Evolutionary conservation across 2,329 filamentous ascomycete genomes (phyloP).

Genomic region (Diaporthe caulivora): DNA sequence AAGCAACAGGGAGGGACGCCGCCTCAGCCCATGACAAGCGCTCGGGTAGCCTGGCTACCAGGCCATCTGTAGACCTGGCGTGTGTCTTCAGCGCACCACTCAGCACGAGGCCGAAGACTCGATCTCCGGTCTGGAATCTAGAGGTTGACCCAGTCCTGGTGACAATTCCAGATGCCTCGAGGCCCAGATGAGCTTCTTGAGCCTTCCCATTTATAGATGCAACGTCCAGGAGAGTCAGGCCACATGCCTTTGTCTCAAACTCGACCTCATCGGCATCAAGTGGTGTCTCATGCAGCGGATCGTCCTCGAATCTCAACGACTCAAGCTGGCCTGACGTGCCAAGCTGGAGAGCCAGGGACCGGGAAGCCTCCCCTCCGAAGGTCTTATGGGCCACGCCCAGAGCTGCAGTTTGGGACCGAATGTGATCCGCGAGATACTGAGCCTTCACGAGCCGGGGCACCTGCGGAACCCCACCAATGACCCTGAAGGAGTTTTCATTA

Average conservation of each 20-base stretch:
- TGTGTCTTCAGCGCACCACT: constrained; percentile 43
- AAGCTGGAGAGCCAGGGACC: constrained; percentile 34
- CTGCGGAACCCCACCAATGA: constrained; percentile 32
- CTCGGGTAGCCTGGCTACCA: constrained; percentile 41
- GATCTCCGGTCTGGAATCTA: constrained; percentile 40
- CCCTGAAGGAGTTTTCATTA: constrained; percentile 44
- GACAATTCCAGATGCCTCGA: constrained; percentile 44
- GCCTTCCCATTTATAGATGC: constrained; percentile 37
- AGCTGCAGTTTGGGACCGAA: constrained; percentile 40
- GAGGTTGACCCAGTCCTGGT: constrained; percentile 39
- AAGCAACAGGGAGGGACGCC: constrained; percentile 43
- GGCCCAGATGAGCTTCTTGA: constrained; percentile 30
- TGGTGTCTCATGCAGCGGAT: constrained; percentile 25
- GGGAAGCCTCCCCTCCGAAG: constrained; percentile 14
- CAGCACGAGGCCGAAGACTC: constrained; percentile 43
- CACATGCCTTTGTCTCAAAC: constrained; percentile 42
- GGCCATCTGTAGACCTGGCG: constrained; percentile 39
- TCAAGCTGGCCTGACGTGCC: constrained; percentile 41
- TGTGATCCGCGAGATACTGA: constrained; percentile 39
- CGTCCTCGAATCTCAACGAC: constrained; percentile 43
- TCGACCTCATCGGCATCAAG: constrained; percentile 43
- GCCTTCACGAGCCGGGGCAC: constrained; percentile 41
- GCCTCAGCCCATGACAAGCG: constrained; percentile 41
- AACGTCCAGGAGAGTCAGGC: constrained; percentile 42
- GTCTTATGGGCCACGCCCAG: constrained; percentile 23